Percentiles rank a stretch among this genome's conserved stretches.
Evolutionary conservation across 2,329 filamentous ascomycete species (phyloP).

Genomic region (Fusarium sp.): DNA sequence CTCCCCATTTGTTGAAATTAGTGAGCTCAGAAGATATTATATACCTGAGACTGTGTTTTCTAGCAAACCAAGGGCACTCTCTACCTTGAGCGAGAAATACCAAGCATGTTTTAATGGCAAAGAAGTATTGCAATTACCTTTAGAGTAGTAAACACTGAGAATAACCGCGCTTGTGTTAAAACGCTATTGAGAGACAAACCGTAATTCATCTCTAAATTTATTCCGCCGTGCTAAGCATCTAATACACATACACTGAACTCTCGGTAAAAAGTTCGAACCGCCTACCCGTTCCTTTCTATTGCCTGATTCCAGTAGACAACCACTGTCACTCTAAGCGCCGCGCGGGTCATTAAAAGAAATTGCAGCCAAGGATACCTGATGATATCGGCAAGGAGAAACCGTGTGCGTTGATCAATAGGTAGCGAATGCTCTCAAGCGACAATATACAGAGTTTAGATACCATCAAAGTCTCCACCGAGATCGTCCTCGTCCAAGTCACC

Average conservation of each 20-base stretch:
- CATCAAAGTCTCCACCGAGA: constrained; percentile 94
- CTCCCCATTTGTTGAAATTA: constrained; percentile 15
- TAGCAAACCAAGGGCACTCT: too few species aligned
- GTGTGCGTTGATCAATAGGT: constrained; percentile 17
- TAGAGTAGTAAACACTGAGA: neutral
- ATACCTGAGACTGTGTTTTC: neutral
- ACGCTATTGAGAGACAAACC: neutral
- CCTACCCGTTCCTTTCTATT: constrained; percentile 35
- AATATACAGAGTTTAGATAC: constrained; percentile 73
- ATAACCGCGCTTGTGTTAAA: neutral
- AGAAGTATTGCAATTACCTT: neutral
- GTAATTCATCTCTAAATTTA: constrained; percentile 29
- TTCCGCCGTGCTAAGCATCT: constrained; percentile 38
- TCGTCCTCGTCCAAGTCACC: constrained; percentile 98
- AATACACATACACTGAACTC: constrained; percentile 45
- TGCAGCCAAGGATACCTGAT: constrained; percentile 30
- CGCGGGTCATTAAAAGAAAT: constrained; percentile 38
- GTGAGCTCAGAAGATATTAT: rapidly evolving
- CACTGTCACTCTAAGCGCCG: constrained; percentile 26
- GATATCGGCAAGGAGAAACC: constrained; percentile 17
- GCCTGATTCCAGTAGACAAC: constrained; percentile 19
- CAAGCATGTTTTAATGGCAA: too few species aligned
- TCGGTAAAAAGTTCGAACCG: constrained; percentile 26
- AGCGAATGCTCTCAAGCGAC: constrained; percentile 17
- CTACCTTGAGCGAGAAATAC: too few species aligned